Conservation (phyloP, 192 early-diverging fungal species). For the Lunasporangiospora selenospora region DNA sequence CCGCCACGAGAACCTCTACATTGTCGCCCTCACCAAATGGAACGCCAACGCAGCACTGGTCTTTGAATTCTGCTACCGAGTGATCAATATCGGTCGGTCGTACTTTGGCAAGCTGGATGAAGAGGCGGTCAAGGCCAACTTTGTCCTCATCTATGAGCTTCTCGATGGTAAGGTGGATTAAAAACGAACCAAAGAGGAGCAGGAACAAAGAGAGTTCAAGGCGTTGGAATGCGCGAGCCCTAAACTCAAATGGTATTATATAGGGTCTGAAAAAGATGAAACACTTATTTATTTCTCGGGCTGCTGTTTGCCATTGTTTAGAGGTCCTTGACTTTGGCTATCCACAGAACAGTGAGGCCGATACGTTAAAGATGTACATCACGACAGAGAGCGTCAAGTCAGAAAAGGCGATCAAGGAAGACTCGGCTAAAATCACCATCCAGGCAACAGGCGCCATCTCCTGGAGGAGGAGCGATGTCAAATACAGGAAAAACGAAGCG, state of each 20-base stretch:
- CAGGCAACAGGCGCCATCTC: slow-evolving; percentile 91
- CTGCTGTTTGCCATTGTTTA: slow-evolving; percentile 8
- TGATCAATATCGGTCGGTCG: slow-evolving; percentile 64
- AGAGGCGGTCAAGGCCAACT: slow-evolving; percentile 78
- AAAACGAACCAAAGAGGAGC: too few relatives aligned
- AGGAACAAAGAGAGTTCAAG: too few relatives aligned
- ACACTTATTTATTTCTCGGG: too few relatives aligned
- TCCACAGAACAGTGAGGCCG: slow-evolving; percentile 79
- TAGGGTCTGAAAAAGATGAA: too few relatives aligned
- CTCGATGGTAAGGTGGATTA: slow-evolving; percentile 67
- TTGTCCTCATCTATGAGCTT: slow-evolving; percentile 81
- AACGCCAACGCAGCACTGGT: slow-evolving; percentile 77
- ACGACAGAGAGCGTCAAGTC: slow-evolving; percentile 84
- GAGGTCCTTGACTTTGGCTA: slow-evolving; percentile 84
- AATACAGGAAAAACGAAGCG: slow-evolving; percentile 98
- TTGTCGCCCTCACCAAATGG: slow-evolving; percentile 76
- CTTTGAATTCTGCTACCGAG: slow-evolving; percentile 73
- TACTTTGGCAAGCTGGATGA: slow-evolving; percentile 83
- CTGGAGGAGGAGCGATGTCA: slow-evolving; percentile 93
- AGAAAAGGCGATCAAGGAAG: slow-evolving; percentile 56
- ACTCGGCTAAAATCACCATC: slow-evolving; percentile 80
- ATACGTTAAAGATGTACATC: slow-evolving; percentile 79
- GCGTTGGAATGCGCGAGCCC: too few relatives aligned
- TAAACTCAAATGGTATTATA: too few relatives aligned
- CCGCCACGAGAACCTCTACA: slow-evolving; percentile 91